Percentiles rank a stretch among this genome's conserved stretches.
phyloP scores from a whole-genome alignment of 495 filamentous ascomycete species.

The Sordaria brevicollis region DNA sequence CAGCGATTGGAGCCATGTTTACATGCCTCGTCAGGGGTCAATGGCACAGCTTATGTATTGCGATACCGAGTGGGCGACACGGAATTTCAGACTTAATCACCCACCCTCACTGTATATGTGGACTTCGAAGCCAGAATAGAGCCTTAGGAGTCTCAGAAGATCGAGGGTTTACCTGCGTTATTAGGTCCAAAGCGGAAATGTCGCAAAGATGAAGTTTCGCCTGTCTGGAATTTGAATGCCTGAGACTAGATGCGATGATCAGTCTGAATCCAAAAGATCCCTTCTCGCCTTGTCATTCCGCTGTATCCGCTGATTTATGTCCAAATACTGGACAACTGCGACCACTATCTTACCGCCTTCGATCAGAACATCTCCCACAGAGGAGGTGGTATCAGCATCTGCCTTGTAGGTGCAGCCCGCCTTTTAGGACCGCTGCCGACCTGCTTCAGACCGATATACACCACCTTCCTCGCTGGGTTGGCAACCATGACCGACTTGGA shows the following conservation, averaged over 20 bases:
- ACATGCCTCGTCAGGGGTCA: not conserved
- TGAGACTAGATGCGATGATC: not conserved
- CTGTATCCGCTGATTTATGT: not conserved
- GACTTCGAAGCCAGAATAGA: not conserved
- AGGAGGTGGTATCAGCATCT: conserved; percentile 15
- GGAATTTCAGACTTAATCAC: not conserved
- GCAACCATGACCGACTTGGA: conserved; percentile 75
- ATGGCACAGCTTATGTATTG: not conserved
- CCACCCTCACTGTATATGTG: not conserved
- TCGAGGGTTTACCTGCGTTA: not conserved
- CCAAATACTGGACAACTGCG: not conserved
- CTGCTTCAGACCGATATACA: conserved; percentile 72
- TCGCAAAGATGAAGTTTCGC: not conserved
- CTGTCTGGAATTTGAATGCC: not conserved
- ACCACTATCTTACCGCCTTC: not conserved
- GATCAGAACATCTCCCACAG: conserved; percentile 24
- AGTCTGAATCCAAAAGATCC: not conserved
- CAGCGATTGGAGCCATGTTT: not conserved
- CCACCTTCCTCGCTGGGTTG: conserved; percentile 65
- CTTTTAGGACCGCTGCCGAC: conserved; percentile 16
- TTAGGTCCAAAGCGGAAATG: not conserved
- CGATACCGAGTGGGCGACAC: not conserved
- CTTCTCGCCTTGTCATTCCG: not conserved
- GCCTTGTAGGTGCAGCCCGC: not conserved
- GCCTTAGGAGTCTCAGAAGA: not conserved